These are phyloP conservation scores for Rubia tinctorum DNA, from an alignment of 305 asterid species.

Conservation along the genomic window DNA sequence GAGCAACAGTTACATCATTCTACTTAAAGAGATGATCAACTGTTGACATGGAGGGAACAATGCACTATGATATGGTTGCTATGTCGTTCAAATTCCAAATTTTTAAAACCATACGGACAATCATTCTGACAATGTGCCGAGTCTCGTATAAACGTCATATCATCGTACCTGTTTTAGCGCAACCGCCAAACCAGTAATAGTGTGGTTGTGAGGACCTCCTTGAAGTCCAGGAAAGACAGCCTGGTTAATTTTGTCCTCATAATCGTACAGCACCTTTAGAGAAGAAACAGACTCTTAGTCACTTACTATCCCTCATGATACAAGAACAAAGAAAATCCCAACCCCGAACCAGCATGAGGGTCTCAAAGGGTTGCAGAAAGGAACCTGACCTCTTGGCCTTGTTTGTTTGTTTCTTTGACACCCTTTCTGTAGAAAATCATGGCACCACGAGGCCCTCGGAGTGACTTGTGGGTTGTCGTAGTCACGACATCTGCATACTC, in stretches of 20 bases:
- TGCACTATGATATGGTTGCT: background rate
- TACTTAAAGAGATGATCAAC: background rate
- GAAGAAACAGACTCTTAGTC: slow-evolving; percentile 12
- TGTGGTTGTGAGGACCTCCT: slow-evolving; percentile 97
- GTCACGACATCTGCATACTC: slow-evolving; percentile 88
- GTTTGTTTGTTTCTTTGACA: slow-evolving; percentile 79
- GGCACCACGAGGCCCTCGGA: slow-evolving; percentile 96
- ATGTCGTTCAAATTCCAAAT: background rate
- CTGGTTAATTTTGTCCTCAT: slow-evolving; percentile 87
- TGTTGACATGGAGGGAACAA: background rate
- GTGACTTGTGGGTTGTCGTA: slow-evolving; percentile 89
- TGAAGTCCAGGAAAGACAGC: slow-evolving; percentile 98
- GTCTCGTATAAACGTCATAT: background rate
- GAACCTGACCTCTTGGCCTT: slow-evolving; percentile 67
- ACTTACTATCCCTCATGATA: background rate
- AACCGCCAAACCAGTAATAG: slow-evolving; percentile 88
- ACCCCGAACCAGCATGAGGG: slow-evolving; percentile 3
- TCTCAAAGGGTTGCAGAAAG: background rate
- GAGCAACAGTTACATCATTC: background rate
- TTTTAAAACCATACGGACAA: background rate
- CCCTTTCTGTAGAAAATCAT: slow-evolving; percentile 92
- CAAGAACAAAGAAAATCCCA: background rate
- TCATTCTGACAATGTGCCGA: background rate
- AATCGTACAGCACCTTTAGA: slow-evolving; percentile 77
- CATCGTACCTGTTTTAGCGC: slow-evolving; percentile 78